A percentile compares a stretch with the other conserved stretches of the same genome.
These are phyloP conservation scores for Lizonia empirigonia DNA, from an alignment of 2,329 filamentous ascomycete species.

Conservation along the genomic window DNA sequence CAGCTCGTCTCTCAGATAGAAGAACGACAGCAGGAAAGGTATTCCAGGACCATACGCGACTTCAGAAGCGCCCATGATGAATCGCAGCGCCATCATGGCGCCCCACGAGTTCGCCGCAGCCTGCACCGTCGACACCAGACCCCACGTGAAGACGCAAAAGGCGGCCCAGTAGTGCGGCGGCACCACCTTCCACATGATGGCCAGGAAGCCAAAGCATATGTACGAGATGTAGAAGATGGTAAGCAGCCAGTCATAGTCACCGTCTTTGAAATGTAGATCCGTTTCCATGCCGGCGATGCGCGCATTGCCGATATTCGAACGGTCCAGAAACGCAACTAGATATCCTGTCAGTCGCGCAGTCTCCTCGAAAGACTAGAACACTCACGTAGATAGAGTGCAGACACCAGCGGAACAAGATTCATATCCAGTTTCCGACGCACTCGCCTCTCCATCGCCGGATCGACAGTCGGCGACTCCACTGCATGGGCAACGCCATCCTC, in stretches of 20 bases:
- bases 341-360: background rate
- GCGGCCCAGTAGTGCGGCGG: slow-evolving; percentile 47
- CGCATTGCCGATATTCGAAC: slow-evolving; percentile 50
- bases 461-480: slow-evolving; percentile 4
- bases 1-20: slow-evolving; percentile 63
- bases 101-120: slow-evolving; percentile 38
- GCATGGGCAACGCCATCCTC: slow-evolving; percentile 9
- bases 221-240: slow-evolving; percentile 50
- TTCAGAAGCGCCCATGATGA: slow-evolving; percentile 50
- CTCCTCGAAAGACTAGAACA: background rate
- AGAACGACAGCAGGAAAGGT: slow-evolving; percentile 61
- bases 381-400: slow-evolving; percentile 42
- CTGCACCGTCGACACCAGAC: slow-evolving; percentile 41
- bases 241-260: slow-evolving; percentile 44
- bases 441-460: slow-evolving; percentile 32
- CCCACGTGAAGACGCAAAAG: slow-evolving; percentile 45
- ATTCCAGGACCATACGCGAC: slow-evolving; percentile 53
- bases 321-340: slow-evolving; percentile 36
- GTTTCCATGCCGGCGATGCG: slow-evolving; percentile 49
- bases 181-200: slow-evolving; percentile 47
- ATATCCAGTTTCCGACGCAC: slow-evolving; percentile 39
- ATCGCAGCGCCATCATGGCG: slow-evolving; percentile 44
- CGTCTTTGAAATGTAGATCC: slow-evolving; percentile 36
- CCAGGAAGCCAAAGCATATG: slow-evolving; percentile 45
- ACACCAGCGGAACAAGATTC: slow-evolving; percentile 42